Evolutionary conservation across 805 yeast species (phyloP), one percentile per base, ranked within the genome.

Genomic region (Starmerella floricola): DNA sequence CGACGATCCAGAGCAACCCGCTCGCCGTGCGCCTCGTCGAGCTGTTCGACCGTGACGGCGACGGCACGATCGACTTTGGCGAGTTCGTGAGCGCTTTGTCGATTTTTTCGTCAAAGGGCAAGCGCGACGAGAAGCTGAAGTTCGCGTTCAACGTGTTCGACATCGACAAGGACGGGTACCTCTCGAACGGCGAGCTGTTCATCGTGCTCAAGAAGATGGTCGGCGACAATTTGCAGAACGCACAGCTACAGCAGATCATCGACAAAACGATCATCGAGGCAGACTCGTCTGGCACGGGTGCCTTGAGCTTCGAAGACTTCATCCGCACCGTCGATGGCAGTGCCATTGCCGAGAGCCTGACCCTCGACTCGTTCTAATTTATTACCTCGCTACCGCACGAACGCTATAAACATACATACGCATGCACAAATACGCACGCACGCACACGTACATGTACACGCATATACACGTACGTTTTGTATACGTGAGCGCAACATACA

Each of bases 181-280:
- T 91, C 29, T 87, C 96, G 2, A 88, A 88, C 58, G 99, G 98
- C 19, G 99, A 91, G 62, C 62, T 91, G 43, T 91, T 79, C 55
- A 69, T 88, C 31, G 97, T 91, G 31, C 67, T 91, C 64, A 83
- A 91, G 62, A 82, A 84, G 74, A 91, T 91, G 98, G 98, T 93
- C 21, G 98, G 97, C 1, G 79, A 76, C 52, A 86, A 91, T 56
- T 64, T 93, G 44, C 79, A 76, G 48, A 94, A 83, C 45, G 76
- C 74, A 21, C 95, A 91, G 55, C 69, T 91, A 42, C 99, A 91
- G 60, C 97, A 93, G 62, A 74, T 91, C 40, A 96, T 88, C n/a
- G 97, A 91, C 60, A 78, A 93, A 61, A 86, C 98, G 0, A 86
- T 93, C 50, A 75, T 85, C 76, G 96, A 88, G 59, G 87, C 85